Evolutionary conservation across 164 flowering plant species (phyloP).

Genomic region (Chimonanthus praecox): DNA sequence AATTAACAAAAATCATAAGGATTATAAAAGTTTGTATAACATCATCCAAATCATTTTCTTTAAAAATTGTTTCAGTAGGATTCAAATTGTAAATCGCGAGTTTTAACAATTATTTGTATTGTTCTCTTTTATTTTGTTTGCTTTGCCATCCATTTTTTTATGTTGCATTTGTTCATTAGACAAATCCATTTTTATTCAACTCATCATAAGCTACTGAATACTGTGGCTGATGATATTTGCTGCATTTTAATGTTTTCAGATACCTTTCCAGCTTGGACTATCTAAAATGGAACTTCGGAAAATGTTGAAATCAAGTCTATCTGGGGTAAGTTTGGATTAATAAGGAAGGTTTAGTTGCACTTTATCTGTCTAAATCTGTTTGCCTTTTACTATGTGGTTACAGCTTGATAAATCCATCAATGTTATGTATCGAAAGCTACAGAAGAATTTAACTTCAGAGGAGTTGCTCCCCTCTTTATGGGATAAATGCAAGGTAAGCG

Average conservation of each 20-base stretch:
- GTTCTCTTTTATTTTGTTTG: not conserved
- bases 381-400: conserved; percentile 1
- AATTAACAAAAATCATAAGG: too few relatives aligned
- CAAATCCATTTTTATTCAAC: not conserved
- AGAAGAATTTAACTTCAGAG: conserved; percentile 87
- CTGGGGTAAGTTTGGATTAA: conserved; percentile 58
- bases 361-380: not conserved
- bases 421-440: conserved; percentile 78
- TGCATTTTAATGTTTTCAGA: conserved; percentile 37
- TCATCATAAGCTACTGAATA: not conserved
- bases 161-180: not conserved
- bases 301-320: conserved; percentile 77
- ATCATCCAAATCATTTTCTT: too few relatives aligned
- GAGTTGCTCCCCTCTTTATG: conserved; percentile 90
- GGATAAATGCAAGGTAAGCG: conserved; percentile 96
- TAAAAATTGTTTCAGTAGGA: too few relatives aligned
- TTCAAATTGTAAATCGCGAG: too few relatives aligned
- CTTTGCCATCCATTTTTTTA: not conserved
- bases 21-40: too few relatives aligned
- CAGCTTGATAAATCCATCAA: conserved; percentile 85
- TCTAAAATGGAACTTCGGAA: conserved; percentile 89
- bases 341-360: not conserved
- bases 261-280: conserved; percentile 92
- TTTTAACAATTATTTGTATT: too few relatives aligned
- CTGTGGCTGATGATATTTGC: not conserved